These are phyloP conservation scores for Rhamnella rubrinervis DNA, from an alignment of 331 rosid genomes.

Conservation along the genomic window DNA sequence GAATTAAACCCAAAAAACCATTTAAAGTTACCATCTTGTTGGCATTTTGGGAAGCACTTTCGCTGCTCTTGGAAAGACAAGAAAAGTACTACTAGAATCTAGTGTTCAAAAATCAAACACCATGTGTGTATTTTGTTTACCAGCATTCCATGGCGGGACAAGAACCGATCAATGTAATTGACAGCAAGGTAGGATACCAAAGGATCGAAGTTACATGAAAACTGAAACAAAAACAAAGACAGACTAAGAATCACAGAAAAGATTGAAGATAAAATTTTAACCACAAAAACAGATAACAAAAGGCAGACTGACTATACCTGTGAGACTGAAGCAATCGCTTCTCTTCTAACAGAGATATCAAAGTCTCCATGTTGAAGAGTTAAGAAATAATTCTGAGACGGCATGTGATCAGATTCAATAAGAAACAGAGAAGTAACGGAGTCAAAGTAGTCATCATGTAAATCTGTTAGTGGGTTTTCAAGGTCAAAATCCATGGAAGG, in stretches of 20 bases:
- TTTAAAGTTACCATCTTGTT: neutral
- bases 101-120: too few relatives aligned
- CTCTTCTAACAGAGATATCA: conserved; percentile 49
- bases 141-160: conserved; percentile 61
- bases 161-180: conserved; percentile 85
- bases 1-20: conserved; percentile 13
- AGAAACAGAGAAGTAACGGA: conserved; percentile 57
- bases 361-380: conserved; percentile 42
- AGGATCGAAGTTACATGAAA: conserved; percentile 57
- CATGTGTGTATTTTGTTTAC: conserved; percentile 35
- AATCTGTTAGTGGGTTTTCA: conserved; percentile 74
- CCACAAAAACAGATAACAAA: too few relatives aligned
- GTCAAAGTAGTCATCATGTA: conserved; percentile 43
- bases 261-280: neutral
- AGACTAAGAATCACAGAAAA: neutral
- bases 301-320: conserved; percentile 36
- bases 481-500: conserved; percentile 85
- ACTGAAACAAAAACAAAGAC: conserved; percentile 29
- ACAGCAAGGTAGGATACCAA: conserved; percentile 69
- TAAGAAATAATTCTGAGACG: conserved; percentile 52
- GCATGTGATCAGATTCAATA: conserved; percentile 79
- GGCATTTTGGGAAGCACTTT: neutral
- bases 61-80: neutral
- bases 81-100: neutral
- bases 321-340: conserved; percentile 61